Evolutionary conservation across 164 flowering plant species (phyloP).

Genomic region (Nymphaea colorata): DNA sequence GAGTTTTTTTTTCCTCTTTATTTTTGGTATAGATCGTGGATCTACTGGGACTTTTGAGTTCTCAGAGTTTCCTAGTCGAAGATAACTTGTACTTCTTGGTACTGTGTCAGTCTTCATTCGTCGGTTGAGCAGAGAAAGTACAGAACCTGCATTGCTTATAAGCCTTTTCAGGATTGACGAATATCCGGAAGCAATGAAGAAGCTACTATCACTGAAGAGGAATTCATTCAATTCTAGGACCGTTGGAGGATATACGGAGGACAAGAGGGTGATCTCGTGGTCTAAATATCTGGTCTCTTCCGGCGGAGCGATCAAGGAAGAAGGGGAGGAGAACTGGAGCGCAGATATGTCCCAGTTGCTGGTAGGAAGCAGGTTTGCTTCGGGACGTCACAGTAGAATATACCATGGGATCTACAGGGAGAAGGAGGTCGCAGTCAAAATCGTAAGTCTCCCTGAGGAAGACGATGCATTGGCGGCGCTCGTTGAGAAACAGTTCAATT

Average conservation of each 20-base stretch:
- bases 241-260: slow-evolving; percentile 20
- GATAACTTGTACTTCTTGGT: background rate
- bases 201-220: background rate
- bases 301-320: slow-evolving; percentile 62
- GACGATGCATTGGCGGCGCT: slow-evolving; percentile 44
- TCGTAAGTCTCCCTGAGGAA: slow-evolving; percentile 76
- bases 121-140: background rate
- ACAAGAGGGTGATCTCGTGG: slow-evolving; percentile 68
- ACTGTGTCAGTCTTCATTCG: background rate
- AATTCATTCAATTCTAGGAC: background rate
- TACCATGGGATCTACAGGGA: slow-evolving; percentile 72
- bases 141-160: background rate
- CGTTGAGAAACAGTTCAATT: slow-evolving; percentile 58
- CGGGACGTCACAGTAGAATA: slow-evolving; percentile 82
- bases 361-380: slow-evolving; percentile 62
- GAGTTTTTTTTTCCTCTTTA: background rate
- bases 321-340: slow-evolving; percentile 65
- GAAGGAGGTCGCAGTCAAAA: slow-evolving; percentile 62
- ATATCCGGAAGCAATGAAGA: background rate
- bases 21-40: background rate
- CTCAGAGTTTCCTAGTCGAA: background rate
- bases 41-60: background rate
- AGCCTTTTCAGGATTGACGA: background rate
- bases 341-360: slow-evolving; percentile 77
- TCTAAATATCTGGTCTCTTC: slow-evolving; percentile 72